Base-by-base conservation (phyloP, 75 land plant genomes). In the Adiantum capillusveneris region DNA sequence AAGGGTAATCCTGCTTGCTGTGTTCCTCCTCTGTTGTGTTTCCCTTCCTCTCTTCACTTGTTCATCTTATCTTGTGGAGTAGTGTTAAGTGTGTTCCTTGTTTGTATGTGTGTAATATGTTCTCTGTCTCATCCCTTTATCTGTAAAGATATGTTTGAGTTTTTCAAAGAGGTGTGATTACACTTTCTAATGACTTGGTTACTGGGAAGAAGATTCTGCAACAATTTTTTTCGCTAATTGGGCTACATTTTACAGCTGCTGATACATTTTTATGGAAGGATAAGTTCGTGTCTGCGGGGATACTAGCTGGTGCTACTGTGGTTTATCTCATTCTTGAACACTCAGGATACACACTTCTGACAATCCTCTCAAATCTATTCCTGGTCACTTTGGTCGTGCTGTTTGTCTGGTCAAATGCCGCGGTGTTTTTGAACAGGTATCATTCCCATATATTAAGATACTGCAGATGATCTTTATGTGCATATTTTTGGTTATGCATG, bases 231-330 rank as follows among this genome's bases (percentile, higher is more conserved):
- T 49, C 7, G 21, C 25, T 49, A 24, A 20, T 7, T 49, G 3
- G 12, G 25, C 12, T 24, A 20, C 6, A 2, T 6, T 20, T 13
- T 49, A 7, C 44, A 87, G 91, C 75, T 75, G 87, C 91, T 56
- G 87, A 87, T 78, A 68, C 78, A 36, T 62, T 87, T 17, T 45
- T 85, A 41, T 85, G 94, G 94, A 85, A 70, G 62, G 29, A 62
- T 54, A 22, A 73, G 44, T 55, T 29, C 25, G 52, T 80, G 29
- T 80, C 94, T 18, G 53, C 66, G 59, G 79, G 77, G 11, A 54
- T 82, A 28, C 55, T 82, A 17, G 29, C 75, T 53, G 77, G 80
- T 53, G 71, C 86, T 26, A 85, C 94, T 17, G 72, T 75, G 59
- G 74, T 70, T 9, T 88, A 85, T 85, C 41, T 82, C n/a, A 19